Percentiles rank a stretch among this genome's conserved stretches.
phyloP scores from a whole-genome alignment of 805 yeast species.

The Pichia cabralensis region DNA sequence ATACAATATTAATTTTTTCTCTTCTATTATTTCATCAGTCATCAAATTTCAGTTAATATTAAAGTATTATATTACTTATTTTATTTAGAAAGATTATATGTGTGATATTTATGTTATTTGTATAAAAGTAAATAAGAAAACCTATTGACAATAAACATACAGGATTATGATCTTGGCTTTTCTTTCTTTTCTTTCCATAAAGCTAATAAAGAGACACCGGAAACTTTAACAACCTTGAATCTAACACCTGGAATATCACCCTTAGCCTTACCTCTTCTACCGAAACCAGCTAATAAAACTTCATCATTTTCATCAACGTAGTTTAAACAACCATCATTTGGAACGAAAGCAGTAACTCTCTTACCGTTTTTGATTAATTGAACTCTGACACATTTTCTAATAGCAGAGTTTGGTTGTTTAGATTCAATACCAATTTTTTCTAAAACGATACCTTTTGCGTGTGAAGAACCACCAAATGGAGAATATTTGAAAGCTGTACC shows the following conservation, averaged over 20 bases:
- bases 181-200: slow-evolving; percentile 99
- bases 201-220: slow-evolving; percentile 99
- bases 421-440: slow-evolving; percentile 99
- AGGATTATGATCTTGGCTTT: slow-evolving; percentile 94
- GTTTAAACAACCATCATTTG: slow-evolving; percentile 99
- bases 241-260: slow-evolving; percentile 99
- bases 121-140: too few relatives aligned
- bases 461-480: slow-evolving; percentile 99
- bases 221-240: slow-evolving; percentile 99
- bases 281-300: slow-evolving; percentile 99
- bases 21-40: too few relatives aligned
- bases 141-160: too few relatives aligned
- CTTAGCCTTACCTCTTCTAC: slow-evolving; percentile 99
- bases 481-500: slow-evolving; percentile 99
- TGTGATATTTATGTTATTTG: too few relatives aligned
- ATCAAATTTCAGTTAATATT: too few relatives aligned
- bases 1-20: too few relatives aligned
- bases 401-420: slow-evolving; percentile 99
- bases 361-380: slow-evolving; percentile 99
- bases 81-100: too few relatives aligned
- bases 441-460: slow-evolving; percentile 99
- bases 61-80: too few relatives aligned
- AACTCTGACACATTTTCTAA: slow-evolving; percentile 99
- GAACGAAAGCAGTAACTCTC: slow-evolving; percentile 99
- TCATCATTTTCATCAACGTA: slow-evolving; percentile 99